These are phyloP conservation scores for Dactylis glomerata DNA, from an alignment of 176 grass and related monocot genomes.

Conservation along the genomic window DNA sequence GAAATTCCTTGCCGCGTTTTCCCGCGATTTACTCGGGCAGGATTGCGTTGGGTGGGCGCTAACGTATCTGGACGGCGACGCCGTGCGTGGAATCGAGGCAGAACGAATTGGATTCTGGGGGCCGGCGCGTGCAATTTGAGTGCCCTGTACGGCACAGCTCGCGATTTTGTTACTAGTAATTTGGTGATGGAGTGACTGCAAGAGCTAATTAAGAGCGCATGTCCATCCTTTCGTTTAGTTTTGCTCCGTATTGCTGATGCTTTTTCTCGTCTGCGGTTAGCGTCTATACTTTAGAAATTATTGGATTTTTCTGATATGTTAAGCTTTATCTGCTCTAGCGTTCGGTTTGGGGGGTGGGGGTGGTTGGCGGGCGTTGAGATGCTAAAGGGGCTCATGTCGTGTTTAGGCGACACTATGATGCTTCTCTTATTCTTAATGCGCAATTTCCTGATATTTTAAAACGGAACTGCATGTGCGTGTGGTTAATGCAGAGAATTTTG, in stretches of 20 bases:
- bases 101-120: constrained; percentile 34
- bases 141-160: constrained; percentile 11
- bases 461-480: background rate
- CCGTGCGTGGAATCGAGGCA: background rate
- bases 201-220: constrained; percentile 6
- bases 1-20: background rate
- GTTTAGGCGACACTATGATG: background rate
- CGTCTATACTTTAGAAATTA: background rate
- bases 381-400: background rate
- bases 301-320: constrained; percentile 2
- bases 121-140: constrained; percentile 32
- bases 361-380: constrained; percentile 22
- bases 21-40: background rate
- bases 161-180: constrained; percentile 25
- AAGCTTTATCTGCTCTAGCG: constrained; percentile 20
- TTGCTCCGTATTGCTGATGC: background rate
- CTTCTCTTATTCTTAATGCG: background rate
- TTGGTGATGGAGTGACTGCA: background rate
- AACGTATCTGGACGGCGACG: constrained; percentile 7
- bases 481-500: constrained; percentile 24
- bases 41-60: constrained; percentile 22
- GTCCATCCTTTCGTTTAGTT: constrained; percentile 6
- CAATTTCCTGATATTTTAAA: background rate
- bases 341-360: constrained; percentile 5
- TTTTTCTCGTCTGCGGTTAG: constrained; percentile 10